Percentiles rank a stretch among this genome's conserved stretches.
Conservation (phyloP, 164 flowering plant species). For the Saururus chinensis region DNA sequence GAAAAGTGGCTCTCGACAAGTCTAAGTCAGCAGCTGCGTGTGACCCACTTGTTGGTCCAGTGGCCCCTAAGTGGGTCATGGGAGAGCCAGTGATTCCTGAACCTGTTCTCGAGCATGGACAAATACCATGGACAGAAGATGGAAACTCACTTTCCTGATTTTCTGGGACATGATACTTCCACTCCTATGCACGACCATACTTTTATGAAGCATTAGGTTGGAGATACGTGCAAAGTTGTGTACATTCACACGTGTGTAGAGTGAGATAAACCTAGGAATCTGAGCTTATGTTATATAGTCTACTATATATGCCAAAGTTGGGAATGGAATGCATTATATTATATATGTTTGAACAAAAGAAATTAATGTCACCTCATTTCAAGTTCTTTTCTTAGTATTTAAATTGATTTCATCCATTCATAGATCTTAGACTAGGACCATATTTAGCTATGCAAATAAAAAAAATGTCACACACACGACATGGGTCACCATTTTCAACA, state of each 20-base stretch:
- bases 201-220: background rate
- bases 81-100: constrained; percentile 3
- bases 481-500: constrained; percentile 2
- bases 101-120: constrained; percentile 1
- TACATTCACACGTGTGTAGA: constrained; percentile 4
- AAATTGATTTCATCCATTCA: background rate
- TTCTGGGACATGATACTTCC: constrained; percentile 4
- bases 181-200: constrained; percentile 9
- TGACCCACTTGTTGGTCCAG: background rate
- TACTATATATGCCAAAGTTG: background rate
- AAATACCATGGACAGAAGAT: constrained; percentile 1
- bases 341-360: too few species aligned
- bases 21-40: constrained; percentile 1
- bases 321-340: background rate
- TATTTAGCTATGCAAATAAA: background rate
- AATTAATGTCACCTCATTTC: too few species aligned
- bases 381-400: background rate
- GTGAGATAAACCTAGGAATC: background rate
- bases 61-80: background rate
- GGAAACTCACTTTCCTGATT: background rate
- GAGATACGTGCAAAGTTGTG: background rate
- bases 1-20: background rate
- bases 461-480: background rate
- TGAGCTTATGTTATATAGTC: background rate
- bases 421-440: constrained; percentile 1